These are phyloP conservation scores for Cryptococcus sp. DNA, from an alignment of 1,284 basidiomycete species.

Conservation along the genomic window DNA sequence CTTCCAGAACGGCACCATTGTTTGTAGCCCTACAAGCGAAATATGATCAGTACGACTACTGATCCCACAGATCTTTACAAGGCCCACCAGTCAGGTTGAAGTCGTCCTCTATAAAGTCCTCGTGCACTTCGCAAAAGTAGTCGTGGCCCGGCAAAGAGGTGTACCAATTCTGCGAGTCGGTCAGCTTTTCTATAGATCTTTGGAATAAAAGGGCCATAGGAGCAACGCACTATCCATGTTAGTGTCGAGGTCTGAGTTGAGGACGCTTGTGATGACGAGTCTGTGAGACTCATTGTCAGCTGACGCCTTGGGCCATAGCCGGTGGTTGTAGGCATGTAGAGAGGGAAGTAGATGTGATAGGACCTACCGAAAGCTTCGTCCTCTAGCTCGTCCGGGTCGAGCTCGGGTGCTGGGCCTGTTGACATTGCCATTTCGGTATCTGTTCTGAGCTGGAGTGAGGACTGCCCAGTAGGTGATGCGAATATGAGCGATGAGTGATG, in stretches of 20 bases:
- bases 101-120: slow-evolving; percentile 99
- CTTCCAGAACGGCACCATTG: slow-evolving; percentile 95
- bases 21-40: slow-evolving; percentile 68
- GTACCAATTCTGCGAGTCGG: slow-evolving; percentile 71
- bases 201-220: background rate
- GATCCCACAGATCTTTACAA: background rate
- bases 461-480: background rate
- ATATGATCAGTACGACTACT: background rate
- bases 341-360: too few relatives aligned
- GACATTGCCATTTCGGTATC: slow-evolving; percentile 17
- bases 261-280: slow-evolving; percentile 50
- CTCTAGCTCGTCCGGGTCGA: slow-evolving; percentile 43
- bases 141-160: slow-evolving; percentile 97
- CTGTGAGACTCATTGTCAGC: slow-evolving; percentile 19
- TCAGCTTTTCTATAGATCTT: background rate
- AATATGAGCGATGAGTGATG: background rate
- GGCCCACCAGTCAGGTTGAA: slow-evolving; percentile 82
- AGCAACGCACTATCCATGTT: slow-evolving; percentile 53
- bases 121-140: slow-evolving; percentile 96
- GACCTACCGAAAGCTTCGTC: slow-evolving; percentile 44
- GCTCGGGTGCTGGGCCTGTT: slow-evolving; percentile 20
- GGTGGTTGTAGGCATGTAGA: background rate
- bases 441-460: background rate
- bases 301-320: too few relatives aligned
- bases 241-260: slow-evolving; percentile 53